Base-by-base conservation (phyloP, 306 rosid genomes). In the Alnus glutinosa region DNA sequence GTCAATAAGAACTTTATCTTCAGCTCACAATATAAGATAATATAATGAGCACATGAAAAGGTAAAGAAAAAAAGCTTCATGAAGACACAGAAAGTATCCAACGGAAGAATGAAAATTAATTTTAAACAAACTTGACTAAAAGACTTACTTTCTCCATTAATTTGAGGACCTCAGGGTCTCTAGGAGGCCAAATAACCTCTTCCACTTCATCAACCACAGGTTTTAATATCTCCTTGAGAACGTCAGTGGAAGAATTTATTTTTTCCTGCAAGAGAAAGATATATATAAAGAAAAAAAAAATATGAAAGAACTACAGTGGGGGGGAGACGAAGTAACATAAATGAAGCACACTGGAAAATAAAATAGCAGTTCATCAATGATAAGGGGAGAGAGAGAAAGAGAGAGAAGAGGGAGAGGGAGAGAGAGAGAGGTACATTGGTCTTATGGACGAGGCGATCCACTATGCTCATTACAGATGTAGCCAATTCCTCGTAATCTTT, bases 401-500 rank as follows among this genome's bases (percentile, higher is more conserved):
- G 50, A 61, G 50, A 72, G 30, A 7, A 63, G 30, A 23, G 28
- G 28, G 28, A 23, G 51, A 8, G 52, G 61, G n/a, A 50, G 52
- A 77, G 70, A 55, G 78, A 68, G 54, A 75, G 50, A 61, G 50
- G 68, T 88, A 91, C 98, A 6, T 90, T 89, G 81, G 97, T 91
- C 92, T 92, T 92, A 37, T 89, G 89, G 78, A 94, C 98, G 76
- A 92, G 86, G 46, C 73, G 78, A 81, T 92, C 95, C 80, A 92
- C 97, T 76, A 88, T 83, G 74, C 57, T 92, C 98, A 91, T 94
- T 51, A 92, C 82, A 8, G 93, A 78, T 69, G 81, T 54, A 67
- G 98, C 98, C 87, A 94, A 85, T 62, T 94, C 98, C 86, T 94
- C 95, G 70, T 94, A 94, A 88, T 92, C 98, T 79, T 87, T 94